phyloP scores from a whole-genome alignment of 768 basidiomycete species.

The Termitomyces sp. region DNA sequence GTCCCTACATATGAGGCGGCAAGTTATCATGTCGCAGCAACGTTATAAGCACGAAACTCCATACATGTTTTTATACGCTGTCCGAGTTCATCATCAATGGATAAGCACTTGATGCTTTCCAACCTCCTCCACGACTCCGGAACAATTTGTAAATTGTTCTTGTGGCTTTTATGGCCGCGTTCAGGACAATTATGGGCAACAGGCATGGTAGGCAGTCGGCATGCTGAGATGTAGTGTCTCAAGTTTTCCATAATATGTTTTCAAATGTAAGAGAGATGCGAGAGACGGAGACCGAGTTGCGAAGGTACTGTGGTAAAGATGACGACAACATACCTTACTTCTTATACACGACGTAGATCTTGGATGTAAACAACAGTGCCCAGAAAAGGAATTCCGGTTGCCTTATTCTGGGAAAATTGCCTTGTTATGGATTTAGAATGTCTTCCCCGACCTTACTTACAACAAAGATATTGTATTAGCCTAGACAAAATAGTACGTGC shows the following conservation, averaged over 20 bases:
- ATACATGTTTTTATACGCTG: slow-evolving; percentile 31
- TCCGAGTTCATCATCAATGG: slow-evolving; percentile 19
- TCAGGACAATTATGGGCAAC: slow-evolving; percentile 28
- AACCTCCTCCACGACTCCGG: slow-evolving; percentile 47
- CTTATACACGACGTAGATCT: background rate
- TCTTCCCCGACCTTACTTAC: too few relatives aligned
- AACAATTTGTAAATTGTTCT: slow-evolving; percentile 35
- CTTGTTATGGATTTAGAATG: background rate
- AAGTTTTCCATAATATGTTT: slow-evolving; percentile 35
- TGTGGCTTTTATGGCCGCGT: slow-evolving; percentile 39
- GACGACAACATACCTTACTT: background rate
- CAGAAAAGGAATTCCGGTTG: background rate
- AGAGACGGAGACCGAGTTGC: background rate
- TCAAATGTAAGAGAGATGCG: background rate
- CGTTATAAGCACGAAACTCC: slow-evolving; percentile 11
- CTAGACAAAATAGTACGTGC: background rate
- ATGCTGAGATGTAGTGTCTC: slow-evolving; percentile 39
- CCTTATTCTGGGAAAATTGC: background rate
- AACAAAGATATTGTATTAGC: background rate
- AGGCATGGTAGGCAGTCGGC: slow-evolving; percentile 38
- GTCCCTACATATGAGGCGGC: slow-evolving; percentile 26
- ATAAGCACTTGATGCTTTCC: slow-evolving; percentile 37
- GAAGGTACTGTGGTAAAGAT: background rate
- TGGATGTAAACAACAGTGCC: background rate
- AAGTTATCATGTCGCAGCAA: background rate